A percentile compares a stretch with the other conserved stretches of the same genome.
These are phyloP conservation scores for Hondaea fermentalgiana DNA, from an alignment of 108 stramenopile genomes.

Conservation along the genomic window DNA sequence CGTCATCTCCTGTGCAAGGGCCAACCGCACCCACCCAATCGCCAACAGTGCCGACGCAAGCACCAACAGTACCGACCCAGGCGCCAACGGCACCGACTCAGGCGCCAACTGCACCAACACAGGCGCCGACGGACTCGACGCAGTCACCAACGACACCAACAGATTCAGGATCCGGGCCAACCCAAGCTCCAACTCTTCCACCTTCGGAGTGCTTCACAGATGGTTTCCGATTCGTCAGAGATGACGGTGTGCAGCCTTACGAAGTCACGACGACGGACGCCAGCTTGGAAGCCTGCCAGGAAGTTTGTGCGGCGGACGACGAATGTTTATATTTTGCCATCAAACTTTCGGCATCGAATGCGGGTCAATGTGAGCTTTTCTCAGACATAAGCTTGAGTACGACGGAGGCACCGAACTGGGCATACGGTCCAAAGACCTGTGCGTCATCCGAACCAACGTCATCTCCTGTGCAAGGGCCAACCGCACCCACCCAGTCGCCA, in stretches of 20 bases:
- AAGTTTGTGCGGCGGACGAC: background rate
- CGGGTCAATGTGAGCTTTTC: background rate
- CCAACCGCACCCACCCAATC: too few relatives aligned
- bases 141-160: too few relatives aligned
- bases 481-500: background rate
- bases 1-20: too few relatives aligned
- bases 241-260: background rate
- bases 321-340: background rate
- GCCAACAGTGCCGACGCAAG: too few relatives aligned
- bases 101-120: too few relatives aligned
- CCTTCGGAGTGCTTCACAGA: background rate
- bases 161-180: too few relatives aligned
- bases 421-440: background rate
- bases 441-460: too few relatives aligned
- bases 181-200: background rate
- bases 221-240: background rate
- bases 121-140: too few relatives aligned
- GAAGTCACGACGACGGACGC: background rate
- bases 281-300: background rate
- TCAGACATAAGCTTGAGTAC: background rate
- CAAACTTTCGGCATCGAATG: background rate
- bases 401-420: background rate
- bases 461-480: too few relatives aligned
- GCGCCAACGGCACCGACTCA: too few relatives aligned
- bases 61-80: too few relatives aligned